phyloP scores from a whole-genome alignment of 2,329 filamentous ascomycete species.

The Zalaria obscura region DNA sequence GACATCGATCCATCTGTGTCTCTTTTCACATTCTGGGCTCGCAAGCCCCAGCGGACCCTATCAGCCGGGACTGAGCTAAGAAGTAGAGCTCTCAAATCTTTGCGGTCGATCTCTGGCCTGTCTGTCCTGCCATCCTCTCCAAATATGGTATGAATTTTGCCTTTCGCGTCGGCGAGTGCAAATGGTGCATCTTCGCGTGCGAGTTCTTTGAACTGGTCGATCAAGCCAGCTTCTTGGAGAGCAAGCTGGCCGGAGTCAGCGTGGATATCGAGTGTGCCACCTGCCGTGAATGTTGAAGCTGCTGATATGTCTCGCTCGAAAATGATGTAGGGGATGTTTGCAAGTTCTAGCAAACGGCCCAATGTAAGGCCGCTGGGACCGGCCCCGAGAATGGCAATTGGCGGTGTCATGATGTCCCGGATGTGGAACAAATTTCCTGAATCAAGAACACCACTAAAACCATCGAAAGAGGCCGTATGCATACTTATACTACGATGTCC shows the following conservation, averaged over 20 bases:
- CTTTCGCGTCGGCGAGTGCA: constrained; percentile 9
- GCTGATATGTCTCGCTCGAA: constrained; percentile 14
- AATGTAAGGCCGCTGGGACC: constrained; percentile 17
- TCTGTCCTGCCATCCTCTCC: constrained; percentile 13
- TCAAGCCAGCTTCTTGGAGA: constrained; percentile 15
- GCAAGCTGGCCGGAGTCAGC: constrained; percentile 14
- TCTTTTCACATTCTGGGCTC: constrained; percentile 10
- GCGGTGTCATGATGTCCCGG: constrained; percentile 6
- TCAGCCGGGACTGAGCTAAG: constrained; percentile 19
- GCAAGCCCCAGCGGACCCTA: constrained; percentile 20
- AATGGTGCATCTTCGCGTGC: constrained; percentile 15
- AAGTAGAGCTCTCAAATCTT: constrained; percentile 20
- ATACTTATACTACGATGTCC: no score
- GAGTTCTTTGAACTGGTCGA: constrained; percentile 13
- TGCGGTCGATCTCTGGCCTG: constrained; percentile 28
- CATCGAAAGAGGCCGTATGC: no score
- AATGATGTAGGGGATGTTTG: constrained; percentile 12
- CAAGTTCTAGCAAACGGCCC: constrained; percentile 12
- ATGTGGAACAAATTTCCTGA: background rate
- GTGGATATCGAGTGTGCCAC: constrained; percentile 19
- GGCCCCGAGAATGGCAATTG: constrained; percentile 19
- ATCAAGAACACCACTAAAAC: no score
- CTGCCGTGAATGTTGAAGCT: constrained; percentile 3
- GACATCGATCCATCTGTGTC: constrained; percentile 8
- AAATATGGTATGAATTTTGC: constrained; percentile 7